phyloP scores from a whole-genome alignment of 148 eudicot species.

The Gaultheria prostrata region DNA sequence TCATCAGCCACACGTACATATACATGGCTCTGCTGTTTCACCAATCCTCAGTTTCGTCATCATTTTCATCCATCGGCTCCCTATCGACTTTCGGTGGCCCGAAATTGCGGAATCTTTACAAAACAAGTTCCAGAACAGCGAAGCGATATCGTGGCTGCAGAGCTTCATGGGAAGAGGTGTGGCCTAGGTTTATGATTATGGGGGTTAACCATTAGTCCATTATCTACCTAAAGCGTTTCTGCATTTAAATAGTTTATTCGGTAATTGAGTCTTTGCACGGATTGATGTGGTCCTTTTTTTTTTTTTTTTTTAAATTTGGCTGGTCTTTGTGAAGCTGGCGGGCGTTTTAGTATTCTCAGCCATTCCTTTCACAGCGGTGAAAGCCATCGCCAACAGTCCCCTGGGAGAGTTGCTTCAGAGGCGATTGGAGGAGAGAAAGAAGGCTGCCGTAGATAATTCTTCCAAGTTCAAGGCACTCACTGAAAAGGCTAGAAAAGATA shows the following conservation, averaged over 20 bases:
- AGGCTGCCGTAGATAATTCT: slow-evolving; percentile 42
- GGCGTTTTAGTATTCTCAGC: slow-evolving; percentile 92
- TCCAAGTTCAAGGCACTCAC: slow-evolving; percentile 41
- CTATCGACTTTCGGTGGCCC: not conserved
- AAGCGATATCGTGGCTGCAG: slow-evolving; percentile 23
- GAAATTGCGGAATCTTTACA: not conserved
- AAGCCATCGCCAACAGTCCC: slow-evolving; percentile 84
- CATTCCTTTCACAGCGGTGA: slow-evolving; percentile 92
- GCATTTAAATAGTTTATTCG: not conserved
- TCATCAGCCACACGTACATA: not conserved
- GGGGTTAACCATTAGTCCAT: not conserved
- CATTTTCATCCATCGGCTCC: not conserved
- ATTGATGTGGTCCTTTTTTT: not conserved
- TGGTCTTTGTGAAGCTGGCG: slow-evolving; percentile 45
- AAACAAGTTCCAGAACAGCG: not conserved
- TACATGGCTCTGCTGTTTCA: slow-evolving; percentile 24
- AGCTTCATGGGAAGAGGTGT: slow-evolving; percentile 66
- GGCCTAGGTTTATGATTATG: not conserved
- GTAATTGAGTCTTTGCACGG: not conserved
- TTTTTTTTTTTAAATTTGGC: not conserved
- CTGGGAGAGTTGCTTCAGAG: slow-evolving; percentile 68
- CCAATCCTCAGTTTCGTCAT: slow-evolving; percentile 5
- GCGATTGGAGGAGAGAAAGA: slow-evolving; percentile 59
- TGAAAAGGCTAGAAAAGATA: slow-evolving; percentile 52
- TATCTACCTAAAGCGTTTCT: not conserved